Evolutionary conservation across 2,329 filamentous ascomycete genomes (phyloP).

Genomic region (Alternaria viburni): DNA sequence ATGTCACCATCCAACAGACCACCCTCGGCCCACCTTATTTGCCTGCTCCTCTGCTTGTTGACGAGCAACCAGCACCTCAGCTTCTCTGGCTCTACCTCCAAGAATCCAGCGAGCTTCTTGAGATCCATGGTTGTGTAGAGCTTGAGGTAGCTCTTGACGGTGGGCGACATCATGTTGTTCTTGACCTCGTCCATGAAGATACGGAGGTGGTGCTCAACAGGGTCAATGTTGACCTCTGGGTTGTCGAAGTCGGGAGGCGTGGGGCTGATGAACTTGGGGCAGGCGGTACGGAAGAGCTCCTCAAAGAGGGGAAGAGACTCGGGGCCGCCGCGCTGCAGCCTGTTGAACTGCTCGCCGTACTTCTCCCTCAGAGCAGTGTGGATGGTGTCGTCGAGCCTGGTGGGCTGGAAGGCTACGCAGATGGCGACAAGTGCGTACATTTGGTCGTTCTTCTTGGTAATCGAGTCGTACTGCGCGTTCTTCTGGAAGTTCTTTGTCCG

Average conservation of each 20-base stretch:
- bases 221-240: constrained; percentile 93
- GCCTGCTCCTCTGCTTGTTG: constrained; percentile 98
- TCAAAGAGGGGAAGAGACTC: constrained; percentile 96
- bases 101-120: constrained; percentile 95
- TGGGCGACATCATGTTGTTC: constrained; percentile 98
- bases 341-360: constrained; percentile 97
- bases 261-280: constrained; percentile 99
- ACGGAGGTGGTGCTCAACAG: constrained; percentile 92
- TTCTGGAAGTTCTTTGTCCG: constrained; percentile 99
- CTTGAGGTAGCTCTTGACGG: constrained; percentile 97
- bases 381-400: constrained; percentile 96
- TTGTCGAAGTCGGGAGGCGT: constrained; percentile 98
- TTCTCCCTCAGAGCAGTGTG: constrained; percentile 98
- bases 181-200: constrained; percentile 99
- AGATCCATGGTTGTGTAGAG: constrained; percentile 99
- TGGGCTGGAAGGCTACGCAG: constrained; percentile 97
- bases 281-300: constrained; percentile 96
- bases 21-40: constrained; percentile 91
- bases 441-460: constrained; percentile 99
- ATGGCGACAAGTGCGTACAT: constrained; percentile 99
- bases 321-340: constrained; percentile 93
- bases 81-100: constrained; percentile 96
- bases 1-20: constrained; percentile 90
- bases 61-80: constrained; percentile 91
- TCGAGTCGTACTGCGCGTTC: constrained; percentile 96